phyloP scores from a whole-genome alignment of 148 eudicot genomes.

The Rhododendron griersonianum region DNA sequence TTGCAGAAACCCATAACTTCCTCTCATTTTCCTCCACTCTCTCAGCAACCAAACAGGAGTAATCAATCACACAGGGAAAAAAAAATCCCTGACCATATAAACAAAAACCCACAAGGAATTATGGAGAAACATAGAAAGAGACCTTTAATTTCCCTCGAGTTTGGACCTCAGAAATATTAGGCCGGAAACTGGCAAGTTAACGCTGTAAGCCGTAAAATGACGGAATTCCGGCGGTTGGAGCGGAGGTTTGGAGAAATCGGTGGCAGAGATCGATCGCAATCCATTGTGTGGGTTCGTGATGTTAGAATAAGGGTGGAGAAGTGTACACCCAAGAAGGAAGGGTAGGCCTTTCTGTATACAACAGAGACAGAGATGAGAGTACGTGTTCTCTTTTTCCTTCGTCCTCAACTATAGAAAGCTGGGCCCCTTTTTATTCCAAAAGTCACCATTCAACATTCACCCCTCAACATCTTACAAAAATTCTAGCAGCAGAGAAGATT shows the following conservation, averaged over 20 bases:
- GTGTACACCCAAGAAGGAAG: background rate
- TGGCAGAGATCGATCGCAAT: conserved; percentile 3
- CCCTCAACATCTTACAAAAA: too few species aligned
- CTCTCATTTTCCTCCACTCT: background rate
- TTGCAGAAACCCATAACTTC: background rate
- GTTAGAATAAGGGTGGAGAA: background rate
- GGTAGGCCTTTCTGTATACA: background rate
- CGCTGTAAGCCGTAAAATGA: background rate
- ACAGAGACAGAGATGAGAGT: background rate
- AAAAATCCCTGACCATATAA: background rate
- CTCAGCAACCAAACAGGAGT: background rate
- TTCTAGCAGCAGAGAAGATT: too few species aligned
- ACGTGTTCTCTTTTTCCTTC: background rate
- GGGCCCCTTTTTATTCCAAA: background rate
- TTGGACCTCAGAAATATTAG: background rate
- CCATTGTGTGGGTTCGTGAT: background rate
- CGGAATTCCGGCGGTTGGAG: background rate
- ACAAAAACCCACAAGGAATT: conserved; percentile 8
- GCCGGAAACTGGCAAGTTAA: conserved; percentile 14
- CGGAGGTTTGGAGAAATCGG: conserved; percentile 13
- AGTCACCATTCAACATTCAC: too few species aligned
- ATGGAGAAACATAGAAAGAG: background rate
- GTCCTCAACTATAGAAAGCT: background rate
- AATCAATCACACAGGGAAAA: background rate
- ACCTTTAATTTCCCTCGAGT: conserved; percentile 8